Base-by-base conservation (phyloP, 164 flowering plant species). In the Aristolochia californica region DNA sequence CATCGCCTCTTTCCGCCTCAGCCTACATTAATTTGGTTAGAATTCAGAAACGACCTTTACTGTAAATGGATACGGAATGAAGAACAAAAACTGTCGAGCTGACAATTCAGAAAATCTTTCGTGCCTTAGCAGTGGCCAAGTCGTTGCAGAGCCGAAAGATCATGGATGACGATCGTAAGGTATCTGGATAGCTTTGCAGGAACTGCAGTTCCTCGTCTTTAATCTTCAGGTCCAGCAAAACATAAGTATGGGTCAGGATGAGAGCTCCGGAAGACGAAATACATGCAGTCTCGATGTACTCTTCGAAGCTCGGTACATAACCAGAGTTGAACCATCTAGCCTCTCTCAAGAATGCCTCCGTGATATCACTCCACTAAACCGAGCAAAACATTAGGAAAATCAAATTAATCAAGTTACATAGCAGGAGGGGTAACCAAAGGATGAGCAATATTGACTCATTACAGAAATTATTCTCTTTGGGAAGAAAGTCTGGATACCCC, bases 71-170 rank as follows among this genome's bases (percentile, higher is more conserved):
- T n/a, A n/a, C n/a, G n/a, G n/a, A n/a, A n/a, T n/a, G n/a, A n/a
- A n/a, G n/a, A n/a, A n/a, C n/a, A n/a, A n/a, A n/a, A n/a, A n/a
- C n/a, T n/a, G n/a, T n/a, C n/a, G n/a, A n/a, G n/a, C n/a, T n/a
- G n/a, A n/a, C n/a, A n/a, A n/a, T n/a, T n/a, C n/a, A n/a, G n/a
- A n/a, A n/a, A n/a, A n/a, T n/a, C n/a, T 45, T 27, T 28, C 20
- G 24, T 38, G 57, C 66, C 66, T 63, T 30, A 24, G 48, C 13
- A 2, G 64, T 43, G 20, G 26, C 26, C n/a, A 54, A 27, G 21
- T 63, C 66, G 25, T 63, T 56, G 22, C 38, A 13, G 43, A 63
- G 38, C 34, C 66, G 47, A 56, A 16, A 13, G 49, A 56, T 55
- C 44, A 38, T 4, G 48, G 25, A 7, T 10, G 60, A 5, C 4